Evolutionary conservation across 2,329 filamentous ascomycete genomes (phyloP).

Genomic region (Fusarium bulbicola): DNA sequence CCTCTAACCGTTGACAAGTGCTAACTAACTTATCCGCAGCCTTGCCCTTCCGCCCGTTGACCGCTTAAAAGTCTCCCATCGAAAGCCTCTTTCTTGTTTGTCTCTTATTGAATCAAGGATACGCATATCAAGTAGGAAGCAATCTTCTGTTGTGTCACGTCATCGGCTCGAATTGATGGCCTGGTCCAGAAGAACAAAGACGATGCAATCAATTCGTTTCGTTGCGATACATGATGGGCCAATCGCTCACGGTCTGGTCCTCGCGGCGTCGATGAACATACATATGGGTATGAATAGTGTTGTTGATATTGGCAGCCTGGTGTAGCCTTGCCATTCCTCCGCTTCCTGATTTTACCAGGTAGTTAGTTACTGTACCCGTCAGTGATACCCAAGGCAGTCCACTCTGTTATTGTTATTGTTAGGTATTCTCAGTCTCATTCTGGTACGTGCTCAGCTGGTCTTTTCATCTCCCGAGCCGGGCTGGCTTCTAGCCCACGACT

Average conservation of each 20-base stretch:
- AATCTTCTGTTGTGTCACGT: neutral
- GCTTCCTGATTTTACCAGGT: neutral
- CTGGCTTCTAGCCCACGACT: conserved; percentile 23
- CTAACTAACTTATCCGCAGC: neutral
- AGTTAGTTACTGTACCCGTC: neutral
- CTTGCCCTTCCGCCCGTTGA: neutral
- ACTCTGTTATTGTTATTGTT: neutral
- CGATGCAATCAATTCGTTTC: neutral
- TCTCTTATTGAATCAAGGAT: neutral
- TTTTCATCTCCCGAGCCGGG: conserved; percentile 23
- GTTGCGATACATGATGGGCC: neutral
- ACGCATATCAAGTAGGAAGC: neutral
- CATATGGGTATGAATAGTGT: neutral
- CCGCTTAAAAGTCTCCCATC: neutral
- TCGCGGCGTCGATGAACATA: conserved; percentile 3
- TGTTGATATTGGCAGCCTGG: neutral
- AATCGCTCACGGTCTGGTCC: conserved; percentile 16
- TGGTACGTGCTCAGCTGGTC: conserved; percentile 30
- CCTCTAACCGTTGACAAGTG: neutral
- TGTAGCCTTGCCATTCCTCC: neutral
- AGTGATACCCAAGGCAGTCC: neutral
- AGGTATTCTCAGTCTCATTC: neutral
- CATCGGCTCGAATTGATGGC: neutral
- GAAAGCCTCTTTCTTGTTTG: conserved; percentile 12
- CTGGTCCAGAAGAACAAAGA: conserved; percentile 7